A percentile compares a stretch with the other conserved stretches of the same genome.
Evolutionary conservation across 108 stramenopile species (phyloP).

Genomic region (Conticribra guillardii): DNA sequence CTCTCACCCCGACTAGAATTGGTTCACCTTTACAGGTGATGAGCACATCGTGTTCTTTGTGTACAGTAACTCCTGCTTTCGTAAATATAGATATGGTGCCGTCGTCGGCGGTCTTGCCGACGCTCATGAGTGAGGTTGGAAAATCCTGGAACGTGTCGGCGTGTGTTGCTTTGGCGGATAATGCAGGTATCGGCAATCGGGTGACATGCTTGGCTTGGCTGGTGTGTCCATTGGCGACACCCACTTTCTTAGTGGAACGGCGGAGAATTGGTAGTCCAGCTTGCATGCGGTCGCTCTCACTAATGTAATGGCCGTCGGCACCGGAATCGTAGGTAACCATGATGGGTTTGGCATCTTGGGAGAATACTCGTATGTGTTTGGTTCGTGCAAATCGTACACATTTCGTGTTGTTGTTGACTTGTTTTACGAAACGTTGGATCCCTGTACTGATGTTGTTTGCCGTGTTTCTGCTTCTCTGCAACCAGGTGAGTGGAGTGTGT

Average conservation of each 20-base stretch:
- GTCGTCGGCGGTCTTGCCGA: no score
- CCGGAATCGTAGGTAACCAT: slow-evolving; percentile 9
- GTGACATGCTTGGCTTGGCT: slow-evolving; percentile 3
- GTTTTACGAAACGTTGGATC: neutral
- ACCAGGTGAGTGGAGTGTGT: neutral
- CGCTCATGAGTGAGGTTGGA: no score
- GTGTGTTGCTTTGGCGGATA: neutral
- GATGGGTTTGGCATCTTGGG: neutral
- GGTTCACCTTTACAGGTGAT: slow-evolving; percentile 7
- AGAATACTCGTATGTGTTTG: neutral
- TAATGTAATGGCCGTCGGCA: slow-evolving; percentile 12
- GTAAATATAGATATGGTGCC: slow-evolving; percentile 18
- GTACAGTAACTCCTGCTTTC: neutral
- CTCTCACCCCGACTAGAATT: slow-evolving; percentile 2
- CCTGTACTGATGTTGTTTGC: slow-evolving; percentile 1
- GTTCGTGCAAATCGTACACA: neutral
- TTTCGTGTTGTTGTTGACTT: neutral
- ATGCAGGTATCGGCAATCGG: neutral
- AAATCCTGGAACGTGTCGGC: slow-evolving; percentile 16
- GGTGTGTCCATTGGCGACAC: slow-evolving; percentile 7
- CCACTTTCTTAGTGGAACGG: slow-evolving; percentile 9
- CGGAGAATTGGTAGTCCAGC: slow-evolving; percentile 1
- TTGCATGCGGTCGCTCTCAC: neutral
- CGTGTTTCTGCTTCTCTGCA: neutral
- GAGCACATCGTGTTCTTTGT: slow-evolving; percentile 14